These are phyloP conservation scores for Amesomyces nigricolor DNA, from an alignment of 2,329 filamentous ascomycete genomes.

Conservation along the genomic window DNA sequence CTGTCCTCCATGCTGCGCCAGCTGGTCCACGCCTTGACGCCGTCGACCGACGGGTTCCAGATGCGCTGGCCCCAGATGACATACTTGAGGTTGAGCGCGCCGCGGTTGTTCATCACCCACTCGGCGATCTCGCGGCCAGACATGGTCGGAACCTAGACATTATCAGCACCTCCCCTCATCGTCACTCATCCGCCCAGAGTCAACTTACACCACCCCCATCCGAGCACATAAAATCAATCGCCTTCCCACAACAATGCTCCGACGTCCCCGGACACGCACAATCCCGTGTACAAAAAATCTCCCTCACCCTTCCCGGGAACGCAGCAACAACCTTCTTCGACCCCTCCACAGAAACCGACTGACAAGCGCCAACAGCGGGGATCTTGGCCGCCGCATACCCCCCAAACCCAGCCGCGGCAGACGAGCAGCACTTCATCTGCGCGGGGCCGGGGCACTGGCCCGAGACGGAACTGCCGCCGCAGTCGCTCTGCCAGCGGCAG, in stretches of 20 bases:
- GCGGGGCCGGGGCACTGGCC: slow-evolving; percentile 36
- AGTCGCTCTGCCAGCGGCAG: slow-evolving; percentile 37
- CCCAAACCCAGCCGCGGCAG: slow-evolving; percentile 31
- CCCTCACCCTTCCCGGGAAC: slow-evolving; percentile 33
- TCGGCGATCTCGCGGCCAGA: slow-evolving; percentile 42
- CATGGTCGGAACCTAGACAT: slow-evolving; percentile 29
- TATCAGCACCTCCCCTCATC: background rate
- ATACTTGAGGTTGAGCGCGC: slow-evolving; percentile 40
- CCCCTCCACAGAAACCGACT: slow-evolving; percentile 33
- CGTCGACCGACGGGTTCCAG: slow-evolving; percentile 37
- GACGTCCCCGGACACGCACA: slow-evolving; percentile 32
- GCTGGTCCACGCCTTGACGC: slow-evolving; percentile 35
- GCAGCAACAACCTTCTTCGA: slow-evolving; percentile 33
- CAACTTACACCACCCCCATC: slow-evolving; percentile 35
- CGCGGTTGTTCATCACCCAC: slow-evolving; percentile 43
- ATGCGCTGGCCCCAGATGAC: slow-evolving; percentile 48
- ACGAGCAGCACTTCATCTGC: slow-evolving; percentile 37
- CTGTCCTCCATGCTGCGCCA: slow-evolving; percentile 42
- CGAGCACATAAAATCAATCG: slow-evolving; percentile 36
- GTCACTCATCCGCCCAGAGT: background rate
- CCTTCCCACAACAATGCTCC: slow-evolving; percentile 37
- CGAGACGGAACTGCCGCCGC: slow-evolving; percentile 28
- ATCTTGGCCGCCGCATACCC: slow-evolving; percentile 32
- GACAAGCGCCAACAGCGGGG: slow-evolving; percentile 34
- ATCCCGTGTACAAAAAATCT: slow-evolving; percentile 33